Evolutionary conservation across 306 rosid species (phyloP).

Genomic region (Medicago truncatula): DNA sequence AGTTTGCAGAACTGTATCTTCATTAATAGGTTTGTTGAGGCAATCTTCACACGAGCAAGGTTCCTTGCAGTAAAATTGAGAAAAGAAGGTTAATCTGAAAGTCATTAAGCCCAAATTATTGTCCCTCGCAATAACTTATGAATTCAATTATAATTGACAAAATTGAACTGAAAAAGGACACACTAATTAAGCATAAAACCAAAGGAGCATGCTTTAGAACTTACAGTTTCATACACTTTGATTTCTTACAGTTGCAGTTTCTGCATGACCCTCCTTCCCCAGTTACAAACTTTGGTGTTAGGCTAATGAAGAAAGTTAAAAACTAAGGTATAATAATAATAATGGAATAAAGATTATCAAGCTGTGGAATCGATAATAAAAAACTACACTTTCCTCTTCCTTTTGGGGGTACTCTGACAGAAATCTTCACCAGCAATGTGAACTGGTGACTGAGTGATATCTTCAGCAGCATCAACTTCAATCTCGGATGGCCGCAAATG

Average conservation of each 20-base stretch:
- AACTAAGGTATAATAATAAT: not conserved
- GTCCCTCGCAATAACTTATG: no score
- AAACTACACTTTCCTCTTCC: not conserved
- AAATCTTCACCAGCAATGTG: not conserved
- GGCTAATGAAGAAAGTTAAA: not conserved
- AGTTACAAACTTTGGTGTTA: not conserved
- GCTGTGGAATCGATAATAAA: not conserved
- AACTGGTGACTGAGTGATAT: not conserved
- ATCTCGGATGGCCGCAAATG: no score
- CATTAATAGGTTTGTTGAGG: conserved; percentile 24
- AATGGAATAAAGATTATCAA: not conserved
- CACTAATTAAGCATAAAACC: no score
- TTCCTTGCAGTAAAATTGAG: no score
- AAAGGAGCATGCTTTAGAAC: not conserved
- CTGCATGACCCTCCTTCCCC: not conserved
- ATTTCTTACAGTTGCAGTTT: not conserved
- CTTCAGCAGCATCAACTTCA: no score
- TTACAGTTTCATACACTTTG: not conserved
- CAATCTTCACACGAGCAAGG: no score
- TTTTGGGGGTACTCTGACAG: not conserved
- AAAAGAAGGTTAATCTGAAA: no score
- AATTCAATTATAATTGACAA: no score
- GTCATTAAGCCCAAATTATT: no score
- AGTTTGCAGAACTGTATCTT: conserved; percentile 66
- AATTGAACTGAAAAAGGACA: no score